Base-by-base conservation (phyloP, 23 red algal species). In the Cyanidium caldarium region DNA sequence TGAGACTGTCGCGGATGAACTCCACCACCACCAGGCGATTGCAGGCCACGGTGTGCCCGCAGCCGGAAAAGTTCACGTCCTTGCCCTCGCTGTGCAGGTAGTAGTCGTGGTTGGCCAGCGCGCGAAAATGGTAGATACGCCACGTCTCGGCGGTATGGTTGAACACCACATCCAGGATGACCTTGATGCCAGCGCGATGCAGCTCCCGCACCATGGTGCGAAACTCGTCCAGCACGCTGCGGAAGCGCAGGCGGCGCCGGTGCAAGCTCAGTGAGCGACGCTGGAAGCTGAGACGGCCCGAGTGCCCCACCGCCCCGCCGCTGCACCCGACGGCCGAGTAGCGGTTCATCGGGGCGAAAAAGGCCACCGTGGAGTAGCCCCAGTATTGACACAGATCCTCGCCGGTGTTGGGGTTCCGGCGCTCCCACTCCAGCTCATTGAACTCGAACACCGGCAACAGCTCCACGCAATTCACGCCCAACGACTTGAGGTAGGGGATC, bases 121-220 rank as follows among this genome's bases (percentile, higher is more conserved):
- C 58, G 0, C 46, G 40, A 56, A 75, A 75, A 46, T 75, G 70
- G 35, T 61, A 75, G 1, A 39, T 56, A n/a, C 34, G 34, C 35
- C 45, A 75, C 46, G 70, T 61, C 46, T 75, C 70, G 5, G 70
- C 70, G 39, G 70, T 75, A 28, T 75, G 70, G 38, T 75, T 75
- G 42, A 61, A 75, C 34, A 75, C 70, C 1, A 75, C 44, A 25
- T 75, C 70, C 17, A 75, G 58, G n/a, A 75, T 37, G 1, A 75
- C 35, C n/a, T 42, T 37, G 45, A 75, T 75, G 33, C 70, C 70
- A 39, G 45, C 58, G 30, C 35, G 34, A 25, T 75, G 70, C 2
- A 75, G n/a, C 25, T 75, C 70, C 17, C 58, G 46, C 7, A 75
- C 70, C 41, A 75, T 61, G 2, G 35, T 45, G 30, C 58, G 46